A percentile compares a stretch with the other conserved stretches of the same genome.
Conservation (phyloP, 23 red algal species). For the Gracilaria caudata region DNA sequence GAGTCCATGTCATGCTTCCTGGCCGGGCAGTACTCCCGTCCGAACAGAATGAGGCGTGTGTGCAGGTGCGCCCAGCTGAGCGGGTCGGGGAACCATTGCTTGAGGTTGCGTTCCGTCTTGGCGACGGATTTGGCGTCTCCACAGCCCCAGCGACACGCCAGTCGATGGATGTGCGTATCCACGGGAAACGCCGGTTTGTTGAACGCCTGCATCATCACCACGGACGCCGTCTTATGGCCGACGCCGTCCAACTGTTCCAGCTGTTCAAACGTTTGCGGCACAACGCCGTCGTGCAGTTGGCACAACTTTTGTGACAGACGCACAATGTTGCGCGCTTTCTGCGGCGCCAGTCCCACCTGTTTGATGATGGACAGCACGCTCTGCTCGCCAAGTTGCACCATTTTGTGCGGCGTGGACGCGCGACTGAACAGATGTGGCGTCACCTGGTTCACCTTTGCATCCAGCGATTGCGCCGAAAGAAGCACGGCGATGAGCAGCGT, state of each 20-base stretch:
- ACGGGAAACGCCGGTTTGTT: slow-evolving; percentile 82
- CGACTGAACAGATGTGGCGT: slow-evolving; percentile 73
- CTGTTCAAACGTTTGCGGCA: slow-evolving; percentile 61
- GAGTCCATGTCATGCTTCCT: slow-evolving; percentile 79
- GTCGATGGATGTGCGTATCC: slow-evolving; percentile 88
- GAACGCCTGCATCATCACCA: slow-evolving; percentile 83
- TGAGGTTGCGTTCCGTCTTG: slow-evolving; percentile 52
- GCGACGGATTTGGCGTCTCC: slow-evolving; percentile 41
- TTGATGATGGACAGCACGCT: slow-evolving; percentile 58
- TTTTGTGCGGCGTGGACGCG: slow-evolving; percentile 58
- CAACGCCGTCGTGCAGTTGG: slow-evolving; percentile 33
- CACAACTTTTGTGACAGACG: slow-evolving; percentile 36
- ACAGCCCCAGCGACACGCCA: slow-evolving; percentile 86
- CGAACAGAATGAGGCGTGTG: slow-evolving; percentile 82
- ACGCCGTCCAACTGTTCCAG: slow-evolving; percentile 81
- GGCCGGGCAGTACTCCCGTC: slow-evolving; percentile 84
- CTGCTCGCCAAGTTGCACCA: slow-evolving; percentile 44
- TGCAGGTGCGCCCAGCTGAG: slow-evolving; percentile 63
- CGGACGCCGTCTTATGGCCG: slow-evolving; percentile 82
- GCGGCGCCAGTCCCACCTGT: slow-evolving; percentile 69
- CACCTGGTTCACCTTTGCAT: slow-evolving; percentile 75
- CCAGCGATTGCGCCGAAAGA: slow-evolving; percentile 79
- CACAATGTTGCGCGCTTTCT: slow-evolving; percentile 65
- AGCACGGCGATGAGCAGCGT: slow-evolving; percentile 82
- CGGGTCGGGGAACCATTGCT: slow-evolving; percentile 73